Evolutionary conservation across 140 eudicot species (phyloP), one percentile per base, ranked within the genome.

Genomic region (Erigeron philadelphicus): DNA sequence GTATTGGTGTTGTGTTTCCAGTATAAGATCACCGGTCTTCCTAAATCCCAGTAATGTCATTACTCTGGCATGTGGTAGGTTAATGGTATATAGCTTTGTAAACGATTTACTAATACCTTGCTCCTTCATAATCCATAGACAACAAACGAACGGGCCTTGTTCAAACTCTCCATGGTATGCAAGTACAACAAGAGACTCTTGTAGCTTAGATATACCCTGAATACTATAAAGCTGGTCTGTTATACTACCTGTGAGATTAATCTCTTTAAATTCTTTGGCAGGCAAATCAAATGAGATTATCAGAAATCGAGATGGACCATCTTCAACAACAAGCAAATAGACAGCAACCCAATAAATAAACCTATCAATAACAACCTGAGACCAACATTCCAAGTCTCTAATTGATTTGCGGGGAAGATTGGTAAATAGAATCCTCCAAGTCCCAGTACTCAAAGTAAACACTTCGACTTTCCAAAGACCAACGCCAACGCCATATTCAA

Each of bases 111-210:
- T 2, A 35, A 61, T 18, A 31, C 12, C 6, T 18, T 58, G 38
- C 38, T 31, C 42, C 41, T 58, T 21, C 66, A 13, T 61, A 11
- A 58, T 10, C 63, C 63, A 58, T 9, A 58, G 41, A 9, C 13
- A 40, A 58, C 43, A 58, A 58, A 58, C 63, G 3, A 2, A 31
- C 19, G 40, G 9, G 21, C 3, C 7, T 19, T 6, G 7, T 5
- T 23, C 38, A 31, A 31, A 25, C 8, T 7, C 5, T 13, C 3
- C 9, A 19, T 25, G n/a, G 4, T 19, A 11, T 6, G 23, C 41
- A 38, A 68, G 50, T 41, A 68, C 40, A 15, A 40, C 73, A 31
- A 68, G 63, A n/a, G 73, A 68, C 17, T 11, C 73, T 16, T 41
- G 2, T 52, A 68, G 7, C 50, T 53, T 53, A 52, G 63, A 53